A percentile compares a stretch with the other conserved stretches of the same genome.
These are phyloP conservation scores for Vigna unguiculata DNA, from an alignment of 306 rosid genomes.

Conservation along the genomic window DNA sequence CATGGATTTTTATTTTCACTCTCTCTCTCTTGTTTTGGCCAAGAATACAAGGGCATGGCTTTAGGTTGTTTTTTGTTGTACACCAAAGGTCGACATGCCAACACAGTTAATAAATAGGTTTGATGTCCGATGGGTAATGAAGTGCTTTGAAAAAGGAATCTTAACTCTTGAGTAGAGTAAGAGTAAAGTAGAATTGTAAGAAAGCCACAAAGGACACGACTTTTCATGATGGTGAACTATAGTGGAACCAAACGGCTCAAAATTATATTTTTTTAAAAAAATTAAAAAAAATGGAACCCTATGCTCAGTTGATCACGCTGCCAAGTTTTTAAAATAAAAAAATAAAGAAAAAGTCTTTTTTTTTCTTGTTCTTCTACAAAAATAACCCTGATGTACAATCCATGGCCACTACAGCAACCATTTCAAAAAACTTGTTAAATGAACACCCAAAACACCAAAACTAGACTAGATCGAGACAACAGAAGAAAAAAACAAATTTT, in stretches of 20 bases:
- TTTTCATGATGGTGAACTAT: constrained; percentile 56
- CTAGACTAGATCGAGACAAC: constrained; percentile 41
- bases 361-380: background rate
- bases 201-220: constrained; percentile 53
- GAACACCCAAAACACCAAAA: constrained; percentile 30
- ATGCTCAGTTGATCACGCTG: constrained; percentile 39
- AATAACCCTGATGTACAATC: background rate
- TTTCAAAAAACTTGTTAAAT: background rate
- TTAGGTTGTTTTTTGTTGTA: constrained; percentile 25
- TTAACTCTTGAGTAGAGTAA: constrained; percentile 45
- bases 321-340: background rate
- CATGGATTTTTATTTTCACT: constrained; percentile 34
- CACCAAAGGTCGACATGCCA: constrained; percentile 29
- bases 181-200: constrained; percentile 49
- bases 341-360: no score
- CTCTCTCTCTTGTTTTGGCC: constrained; percentile 37
- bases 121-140: constrained; percentile 42
- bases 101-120: constrained; percentile 48
- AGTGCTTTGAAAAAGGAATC: constrained; percentile 54
- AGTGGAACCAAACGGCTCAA: constrained; percentile 48
- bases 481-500: constrained; percentile 26
- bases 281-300: constrained; percentile 46
- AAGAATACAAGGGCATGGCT: constrained; percentile 6
- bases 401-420: constrained; percentile 11
- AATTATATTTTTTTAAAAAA: background rate